Conservation (phyloP, 1,284 basidiomycete genomes). For the Hemileia vastatrix region DNA sequence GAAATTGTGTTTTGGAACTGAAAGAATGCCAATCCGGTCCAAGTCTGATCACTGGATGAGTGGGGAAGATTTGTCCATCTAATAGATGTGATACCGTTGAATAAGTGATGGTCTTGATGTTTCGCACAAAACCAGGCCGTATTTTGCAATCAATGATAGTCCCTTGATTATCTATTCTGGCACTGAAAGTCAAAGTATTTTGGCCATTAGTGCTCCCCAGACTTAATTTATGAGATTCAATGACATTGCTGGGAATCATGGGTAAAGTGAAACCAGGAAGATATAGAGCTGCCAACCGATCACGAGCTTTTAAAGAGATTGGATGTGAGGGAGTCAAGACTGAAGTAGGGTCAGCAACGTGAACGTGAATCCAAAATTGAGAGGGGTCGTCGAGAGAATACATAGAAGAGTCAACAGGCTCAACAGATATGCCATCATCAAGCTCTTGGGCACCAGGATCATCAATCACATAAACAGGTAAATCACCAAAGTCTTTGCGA, state of each 20-base stretch:
- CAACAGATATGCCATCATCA: slow-evolving; percentile 86
- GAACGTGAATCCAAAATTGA: slow-evolving; percentile 73
- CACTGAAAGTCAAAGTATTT: slow-evolving; percentile 67
- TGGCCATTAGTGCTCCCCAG: slow-evolving; percentile 51
- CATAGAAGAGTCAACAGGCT: slow-evolving; percentile 46
- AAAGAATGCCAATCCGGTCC: slow-evolving; percentile 35
- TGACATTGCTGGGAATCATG: slow-evolving; percentile 56
- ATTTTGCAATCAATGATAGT: slow-evolving; percentile 63
- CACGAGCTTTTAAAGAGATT: slow-evolving; percentile 54
- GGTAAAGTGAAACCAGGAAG: slow-evolving; percentile 58
- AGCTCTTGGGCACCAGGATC: slow-evolving; percentile 71
- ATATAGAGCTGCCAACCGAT: slow-evolving; percentile 54
- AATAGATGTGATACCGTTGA: slow-evolving; percentile 57
- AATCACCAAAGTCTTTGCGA: slow-evolving; percentile 72
- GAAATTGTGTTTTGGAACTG: neutral
- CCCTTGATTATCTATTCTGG: slow-evolving; percentile 58
- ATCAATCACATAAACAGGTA: slow-evolving; percentile 83
- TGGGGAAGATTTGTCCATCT: slow-evolving; percentile 36
- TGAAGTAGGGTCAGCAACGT: slow-evolving; percentile 86
- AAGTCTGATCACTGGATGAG: slow-evolving; percentile 19
- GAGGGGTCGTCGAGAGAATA: slow-evolving; percentile 3
- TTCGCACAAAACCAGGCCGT: slow-evolving; percentile 60
- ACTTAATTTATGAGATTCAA: slow-evolving; percentile 48
- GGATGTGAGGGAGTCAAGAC: slow-evolving; percentile 61
- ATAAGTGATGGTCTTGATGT: slow-evolving; percentile 62